phyloP scores from a whole-genome alignment of 495 filamentous ascomycete genomes.

The Aspergillus bridgeri region DNA sequence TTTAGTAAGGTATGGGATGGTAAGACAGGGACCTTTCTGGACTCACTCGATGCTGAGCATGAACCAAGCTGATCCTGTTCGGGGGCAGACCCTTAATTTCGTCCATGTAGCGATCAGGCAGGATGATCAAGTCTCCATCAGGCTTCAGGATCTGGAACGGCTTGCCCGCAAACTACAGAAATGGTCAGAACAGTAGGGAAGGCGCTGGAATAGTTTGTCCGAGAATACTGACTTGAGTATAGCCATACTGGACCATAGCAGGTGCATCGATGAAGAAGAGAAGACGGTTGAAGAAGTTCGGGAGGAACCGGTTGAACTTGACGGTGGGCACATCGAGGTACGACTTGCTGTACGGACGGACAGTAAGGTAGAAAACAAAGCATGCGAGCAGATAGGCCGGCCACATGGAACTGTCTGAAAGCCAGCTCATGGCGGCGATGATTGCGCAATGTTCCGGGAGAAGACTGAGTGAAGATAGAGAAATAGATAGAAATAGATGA shows the following conservation, averaged over 20 bases:
- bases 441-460: not conserved
- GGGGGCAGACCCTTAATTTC: conserved; percentile 23
- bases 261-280: conserved; percentile 23
- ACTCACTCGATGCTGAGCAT: conserved; percentile 29
- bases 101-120: conserved; percentile 29
- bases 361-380: conserved; percentile 2
- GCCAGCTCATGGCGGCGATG: not conserved
- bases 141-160: conserved; percentile 32
- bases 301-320: conserved; percentile 19
- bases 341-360: not conserved
- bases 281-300: conserved; percentile 28
- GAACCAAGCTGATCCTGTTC: conserved; percentile 23
- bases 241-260: conserved; percentile 25
- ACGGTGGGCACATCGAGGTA: conserved; percentile 24
- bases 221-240: conserved; percentile 21
- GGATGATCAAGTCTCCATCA: conserved; percentile 33
- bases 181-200: not conserved
- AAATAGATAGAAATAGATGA: not conserved
- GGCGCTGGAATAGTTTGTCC: not conserved
- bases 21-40: not conserved
- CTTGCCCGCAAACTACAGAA: conserved; percentile 23
- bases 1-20: not conserved
- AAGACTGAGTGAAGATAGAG: not conserved
- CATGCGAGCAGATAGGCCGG: not conserved
- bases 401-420: not conserved